phyloP scores from a whole-genome alignment of 257 asterid species.

The Rubia yunnanensis region DNA sequence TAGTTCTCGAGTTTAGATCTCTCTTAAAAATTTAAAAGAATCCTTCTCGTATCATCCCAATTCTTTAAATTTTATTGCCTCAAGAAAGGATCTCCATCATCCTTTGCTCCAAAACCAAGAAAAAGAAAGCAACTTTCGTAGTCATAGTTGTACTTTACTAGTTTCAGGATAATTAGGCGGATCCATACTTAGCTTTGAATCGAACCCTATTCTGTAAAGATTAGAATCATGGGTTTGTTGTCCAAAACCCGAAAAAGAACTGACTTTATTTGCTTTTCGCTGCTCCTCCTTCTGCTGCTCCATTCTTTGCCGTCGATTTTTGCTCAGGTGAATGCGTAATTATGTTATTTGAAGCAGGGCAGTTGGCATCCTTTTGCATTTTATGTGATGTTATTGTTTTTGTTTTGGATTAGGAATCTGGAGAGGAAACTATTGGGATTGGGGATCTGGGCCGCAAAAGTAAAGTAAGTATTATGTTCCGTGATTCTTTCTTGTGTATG shows the following conservation, averaged over 20 bases:
- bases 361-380: background rate
- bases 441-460: constrained; percentile 66
- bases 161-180: background rate
- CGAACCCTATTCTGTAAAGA: background rate
- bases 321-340: constrained; percentile 19
- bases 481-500: constrained; percentile 5
- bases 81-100: constrained; percentile 4
- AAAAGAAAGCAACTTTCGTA: background rate
- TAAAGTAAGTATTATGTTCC: constrained; percentile 37
- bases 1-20: background rate
- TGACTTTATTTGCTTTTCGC: constrained; percentile 2
- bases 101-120: background rate
- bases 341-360: background rate
- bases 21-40: too few species aligned
- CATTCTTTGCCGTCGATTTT: constrained; percentile 9
- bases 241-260: constrained; percentile 5
- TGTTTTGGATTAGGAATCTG: constrained; percentile 28
- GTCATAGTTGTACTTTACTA: background rate
- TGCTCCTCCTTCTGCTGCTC: constrained; percentile 12
- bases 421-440: constrained; percentile 25
- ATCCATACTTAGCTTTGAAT: constrained; percentile 6
- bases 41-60: constrained; percentile 6
- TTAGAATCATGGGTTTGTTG: constrained; percentile 16
- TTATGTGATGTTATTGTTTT: constrained; percentile 1
- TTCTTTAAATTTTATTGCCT: constrained; percentile 1